These are phyloP conservation scores for Pythium dissimile DNA, from an alignment of 352 stramenopile genomes.

Conservation along the genomic window DNA sequence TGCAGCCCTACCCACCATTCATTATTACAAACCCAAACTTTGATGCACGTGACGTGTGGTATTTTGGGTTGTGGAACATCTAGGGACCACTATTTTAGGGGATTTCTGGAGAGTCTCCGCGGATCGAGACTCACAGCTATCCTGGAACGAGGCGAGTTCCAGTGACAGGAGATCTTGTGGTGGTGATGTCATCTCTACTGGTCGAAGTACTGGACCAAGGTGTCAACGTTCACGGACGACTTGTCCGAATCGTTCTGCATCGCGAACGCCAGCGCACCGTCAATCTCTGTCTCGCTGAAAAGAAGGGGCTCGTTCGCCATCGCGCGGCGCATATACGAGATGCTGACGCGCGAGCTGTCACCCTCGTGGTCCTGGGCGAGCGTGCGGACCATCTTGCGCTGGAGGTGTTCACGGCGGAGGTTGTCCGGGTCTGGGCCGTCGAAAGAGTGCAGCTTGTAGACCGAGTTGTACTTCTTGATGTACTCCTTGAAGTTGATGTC, in stretches of 20 bases:
- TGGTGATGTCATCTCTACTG: conserved; percentile 11
- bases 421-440: conserved; percentile 30
- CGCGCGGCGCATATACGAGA: conserved; percentile 56
- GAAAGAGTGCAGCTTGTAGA: conserved; percentile 84
- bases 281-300: conserved; percentile 72
- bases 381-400: conserved; percentile 69
- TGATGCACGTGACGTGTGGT: conserved; percentile 7
- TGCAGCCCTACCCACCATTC: conserved; percentile 21
- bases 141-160: neutral
- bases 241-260: conserved; percentile 35
- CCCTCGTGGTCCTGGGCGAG: conserved; percentile 63
- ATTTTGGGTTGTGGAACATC: neutral
- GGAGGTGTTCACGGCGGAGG: conserved; percentile 55
- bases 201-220: conserved; percentile 66
- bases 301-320: conserved; percentile 77
- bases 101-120: no score
- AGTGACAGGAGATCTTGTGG: no score
- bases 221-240: conserved; percentile 47
- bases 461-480: conserved; percentile 69
- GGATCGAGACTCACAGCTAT: no score
- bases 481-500: conserved; percentile 83
- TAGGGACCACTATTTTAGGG: conserved; percentile 7
- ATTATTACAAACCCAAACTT: conserved; percentile 24
- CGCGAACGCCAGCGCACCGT: conserved; percentile 46
- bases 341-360: conserved; percentile 43